Percentiles rank a stretch among this genome's conserved stretches.
Conservation (phyloP, 176 grass and related monocot genomes). For the Oryza australiensis region DNA sequence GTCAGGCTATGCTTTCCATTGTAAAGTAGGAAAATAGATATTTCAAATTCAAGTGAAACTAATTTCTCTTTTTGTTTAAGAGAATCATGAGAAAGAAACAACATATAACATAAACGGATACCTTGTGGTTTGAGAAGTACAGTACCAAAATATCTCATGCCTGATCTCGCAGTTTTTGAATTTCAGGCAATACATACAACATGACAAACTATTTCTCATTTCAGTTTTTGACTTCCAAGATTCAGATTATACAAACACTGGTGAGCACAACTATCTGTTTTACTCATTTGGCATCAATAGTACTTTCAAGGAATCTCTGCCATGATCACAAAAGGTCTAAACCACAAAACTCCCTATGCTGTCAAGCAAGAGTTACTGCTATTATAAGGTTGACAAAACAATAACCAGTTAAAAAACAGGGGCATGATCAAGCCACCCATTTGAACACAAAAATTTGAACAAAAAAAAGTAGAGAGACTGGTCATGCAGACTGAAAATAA, state of each 20-base stretch:
- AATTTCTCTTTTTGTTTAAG: background rate
- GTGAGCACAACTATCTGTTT: background rate
- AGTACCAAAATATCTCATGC: constrained; percentile 21
- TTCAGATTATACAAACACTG: background rate
- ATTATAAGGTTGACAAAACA: background rate
- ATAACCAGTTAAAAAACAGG: background rate
- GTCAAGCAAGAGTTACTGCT: background rate
- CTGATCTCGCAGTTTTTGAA: constrained; percentile 7
- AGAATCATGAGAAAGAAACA: background rate
- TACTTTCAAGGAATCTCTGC: background rate
- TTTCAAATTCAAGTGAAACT: background rate
- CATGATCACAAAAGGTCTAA: background rate
- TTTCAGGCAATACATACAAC: too few species aligned
- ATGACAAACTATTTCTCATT: background rate
- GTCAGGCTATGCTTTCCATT: constrained; percentile 75
- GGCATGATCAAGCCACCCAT: too few species aligned
- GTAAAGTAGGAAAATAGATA: constrained; percentile 30
- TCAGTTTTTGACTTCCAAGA: background rate
- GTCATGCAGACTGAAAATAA: too few species aligned
- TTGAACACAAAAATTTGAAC: background rate
- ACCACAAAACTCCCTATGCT: background rate
- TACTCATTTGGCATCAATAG: background rate
- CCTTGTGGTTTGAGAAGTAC: background rate
- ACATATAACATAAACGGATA: background rate
- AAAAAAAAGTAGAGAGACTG: too few species aligned